These are phyloP conservation scores for Penicillium flavigenum DNA, from an alignment of 495 filamentous ascomycete genomes.

Conservation along the genomic window DNA sequence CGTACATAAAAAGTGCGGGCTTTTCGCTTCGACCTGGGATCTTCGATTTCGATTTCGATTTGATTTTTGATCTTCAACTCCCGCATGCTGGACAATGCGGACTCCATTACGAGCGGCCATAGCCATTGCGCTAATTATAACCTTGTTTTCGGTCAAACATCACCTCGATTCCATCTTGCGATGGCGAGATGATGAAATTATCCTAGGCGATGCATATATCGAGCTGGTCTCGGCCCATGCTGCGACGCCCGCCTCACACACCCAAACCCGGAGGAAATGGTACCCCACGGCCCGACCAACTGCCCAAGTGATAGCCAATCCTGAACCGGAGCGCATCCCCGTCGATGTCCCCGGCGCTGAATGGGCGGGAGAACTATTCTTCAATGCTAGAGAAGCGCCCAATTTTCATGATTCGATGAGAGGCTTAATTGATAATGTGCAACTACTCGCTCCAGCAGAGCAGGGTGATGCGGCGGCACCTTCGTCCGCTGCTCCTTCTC, in stretches of 20 bases:
- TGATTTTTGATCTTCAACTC: background rate
- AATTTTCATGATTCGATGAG: background rate
- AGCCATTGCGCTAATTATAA: constrained; percentile 15
- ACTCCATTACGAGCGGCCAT: constrained; percentile 18
- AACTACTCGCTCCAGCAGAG: constrained; percentile 2
- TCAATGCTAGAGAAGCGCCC: background rate
- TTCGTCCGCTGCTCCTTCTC: constrained; percentile 17
- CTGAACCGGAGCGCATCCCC: constrained; percentile 20
- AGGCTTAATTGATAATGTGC: background rate
- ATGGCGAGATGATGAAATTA: constrained; percentile 12
- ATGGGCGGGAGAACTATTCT: constrained; percentile 12
- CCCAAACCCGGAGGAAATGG: constrained; percentile 11
- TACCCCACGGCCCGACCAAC: constrained; percentile 14
- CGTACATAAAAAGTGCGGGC: constrained; percentile 1
- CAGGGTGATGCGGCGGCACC: background rate
- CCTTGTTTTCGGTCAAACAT: constrained; percentile 23
- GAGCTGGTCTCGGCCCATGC: constrained; percentile 28
- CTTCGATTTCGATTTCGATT: background rate
- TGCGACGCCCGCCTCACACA: background rate
- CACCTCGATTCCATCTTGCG: constrained; percentile 24
- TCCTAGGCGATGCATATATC: constrained; percentile 21
- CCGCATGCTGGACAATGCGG: constrained; percentile 17
- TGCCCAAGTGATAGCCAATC: constrained; percentile 3
- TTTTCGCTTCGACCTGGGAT: background rate
- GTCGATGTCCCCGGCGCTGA: constrained; percentile 23